A percentile compares a stretch with the other conserved stretches of the same genome.
Evolutionary conservation across 345 rosid species (phyloP).

Genomic region (Theobroma cacao): DNA sequence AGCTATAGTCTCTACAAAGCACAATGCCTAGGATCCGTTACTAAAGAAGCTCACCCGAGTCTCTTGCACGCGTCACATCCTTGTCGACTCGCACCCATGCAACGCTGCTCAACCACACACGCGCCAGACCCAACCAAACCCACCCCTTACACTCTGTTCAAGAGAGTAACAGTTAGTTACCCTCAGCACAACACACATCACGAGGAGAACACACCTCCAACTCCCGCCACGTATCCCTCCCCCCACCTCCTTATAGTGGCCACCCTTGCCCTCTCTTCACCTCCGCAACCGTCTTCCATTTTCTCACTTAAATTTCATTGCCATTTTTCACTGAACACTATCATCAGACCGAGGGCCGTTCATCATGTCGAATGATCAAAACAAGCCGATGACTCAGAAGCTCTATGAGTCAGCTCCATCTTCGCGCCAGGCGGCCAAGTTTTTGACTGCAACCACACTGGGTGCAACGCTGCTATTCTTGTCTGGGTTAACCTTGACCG

Average conservation of each 20-base stretch:
- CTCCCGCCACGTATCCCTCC: constrained; percentile 3
- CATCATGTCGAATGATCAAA: constrained; percentile 27
- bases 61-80: constrained; percentile 1
- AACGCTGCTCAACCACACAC: constrained; percentile 17
- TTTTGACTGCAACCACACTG: constrained; percentile 46
- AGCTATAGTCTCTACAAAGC: not conserved
- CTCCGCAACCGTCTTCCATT: too few species aligned
- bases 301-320: too few species aligned
- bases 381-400: constrained; percentile 15
- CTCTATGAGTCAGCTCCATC: constrained; percentile 31
- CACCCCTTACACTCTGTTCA: not conserved
- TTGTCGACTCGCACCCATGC: constrained; percentile 13
- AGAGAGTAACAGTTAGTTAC: not conserved
- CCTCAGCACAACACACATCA: not conserved
- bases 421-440: constrained; percentile 38
- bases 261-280: not conserved
- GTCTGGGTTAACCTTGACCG: constrained; percentile 51
- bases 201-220: not conserved
- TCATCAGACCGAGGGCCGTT: not conserved
- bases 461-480: constrained; percentile 37
- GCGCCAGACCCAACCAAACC: not conserved
- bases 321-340: too few species aligned
- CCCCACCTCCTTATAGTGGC: constrained; percentile 2
- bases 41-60: not conserved
- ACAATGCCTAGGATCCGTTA: not conserved